A percentile compares a stretch with the other conserved stretches of the same genome.
Conservation (phyloP, 1,284 basidiomycete genomes). For the Leccinum subspadiceum region DNA sequence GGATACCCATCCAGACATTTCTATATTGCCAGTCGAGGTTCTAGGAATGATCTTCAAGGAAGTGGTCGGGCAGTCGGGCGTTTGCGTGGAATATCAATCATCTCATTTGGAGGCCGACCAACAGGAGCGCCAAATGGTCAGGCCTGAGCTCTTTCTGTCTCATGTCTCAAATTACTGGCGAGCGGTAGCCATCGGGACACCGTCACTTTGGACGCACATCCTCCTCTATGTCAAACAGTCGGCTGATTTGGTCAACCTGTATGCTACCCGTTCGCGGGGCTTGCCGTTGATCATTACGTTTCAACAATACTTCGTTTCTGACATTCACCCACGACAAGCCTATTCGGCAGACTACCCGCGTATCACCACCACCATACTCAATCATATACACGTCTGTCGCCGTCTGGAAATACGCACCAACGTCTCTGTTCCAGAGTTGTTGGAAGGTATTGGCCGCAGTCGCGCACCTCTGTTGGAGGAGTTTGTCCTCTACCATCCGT, state of each 20-base stretch:
- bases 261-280: conserved; percentile 28
- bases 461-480: conserved; percentile 28
- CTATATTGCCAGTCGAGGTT: conserved; percentile 25
- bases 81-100: neutral
- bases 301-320: conserved; percentile 23
- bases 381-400: conserved; percentile 26
- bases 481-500: conserved; percentile 25
- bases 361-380: conserved; percentile 25
- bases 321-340: conserved; percentile 17
- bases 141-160: conserved; percentile 29
- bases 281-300: conserved; percentile 25
- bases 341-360: conserved; percentile 23
- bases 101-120: conserved; percentile 4
- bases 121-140: conserved; percentile 7
- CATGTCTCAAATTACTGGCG: conserved; percentile 33
- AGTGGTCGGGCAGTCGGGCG: conserved; percentile 9
- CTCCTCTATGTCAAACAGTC: conserved; percentile 29
- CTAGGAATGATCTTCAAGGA: conserved; percentile 28
- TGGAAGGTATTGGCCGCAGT: conserved; percentile 22
- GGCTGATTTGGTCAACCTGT: conserved; percentile 26
- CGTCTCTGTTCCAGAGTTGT: conserved; percentile 24
- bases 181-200: conserved; percentile 21
- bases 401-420: conserved; percentile 30
- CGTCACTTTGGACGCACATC: conserved; percentile 28
- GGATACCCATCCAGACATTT: conserved; percentile 5